These are phyloP conservation scores for Backusella australiensis DNA, from an alignment of 192 early-diverging fungal species.

Conservation along the genomic window DNA sequence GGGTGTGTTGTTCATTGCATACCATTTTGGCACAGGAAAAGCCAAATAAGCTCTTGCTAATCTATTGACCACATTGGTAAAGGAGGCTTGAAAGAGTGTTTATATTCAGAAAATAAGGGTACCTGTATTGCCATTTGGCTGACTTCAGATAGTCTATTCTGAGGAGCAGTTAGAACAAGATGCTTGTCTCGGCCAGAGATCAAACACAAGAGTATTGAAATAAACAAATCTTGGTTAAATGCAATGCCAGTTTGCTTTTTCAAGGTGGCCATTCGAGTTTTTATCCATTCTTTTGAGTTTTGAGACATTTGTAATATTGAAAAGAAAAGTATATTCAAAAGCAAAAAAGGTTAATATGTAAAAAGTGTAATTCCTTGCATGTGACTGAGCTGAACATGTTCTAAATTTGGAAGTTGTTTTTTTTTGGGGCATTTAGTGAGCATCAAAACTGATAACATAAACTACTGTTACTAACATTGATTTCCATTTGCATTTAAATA, in stretches of 20 bases:
- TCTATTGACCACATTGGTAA: conserved; percentile 27
- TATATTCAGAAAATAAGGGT: background rate
- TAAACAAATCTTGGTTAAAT: conserved; percentile 53
- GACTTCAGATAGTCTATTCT: conserved; percentile 42
- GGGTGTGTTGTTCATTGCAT: conserved; percentile 38
- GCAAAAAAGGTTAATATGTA: background rate
- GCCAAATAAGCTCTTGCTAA: conserved; percentile 44
- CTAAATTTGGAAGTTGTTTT: conserved; percentile 4
- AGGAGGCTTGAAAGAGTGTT: too few species aligned
- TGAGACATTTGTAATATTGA: conserved; percentile 12
- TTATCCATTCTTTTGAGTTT: conserved; percentile 42
- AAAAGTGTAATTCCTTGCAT: background rate
- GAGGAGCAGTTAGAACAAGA: conserved; percentile 42
- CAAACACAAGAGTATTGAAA: conserved; percentile 55
- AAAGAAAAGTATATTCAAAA: background rate
- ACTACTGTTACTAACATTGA: background rate
- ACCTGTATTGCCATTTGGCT: conserved; percentile 47
- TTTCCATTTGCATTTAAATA: background rate
- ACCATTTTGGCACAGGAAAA: conserved; percentile 43
- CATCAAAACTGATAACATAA: background rate
- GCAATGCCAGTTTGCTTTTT: conserved; percentile 38
- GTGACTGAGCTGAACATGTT: background rate
- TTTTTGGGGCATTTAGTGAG: background rate
- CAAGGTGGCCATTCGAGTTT: conserved; percentile 41
- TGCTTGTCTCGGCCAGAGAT: conserved; percentile 46